Percentiles rank a stretch among this genome's conserved stretches.
phyloP scores from a whole-genome alignment of 495 filamentous ascomycete genomes.

The Aspergillus ellipticus region DNA sequence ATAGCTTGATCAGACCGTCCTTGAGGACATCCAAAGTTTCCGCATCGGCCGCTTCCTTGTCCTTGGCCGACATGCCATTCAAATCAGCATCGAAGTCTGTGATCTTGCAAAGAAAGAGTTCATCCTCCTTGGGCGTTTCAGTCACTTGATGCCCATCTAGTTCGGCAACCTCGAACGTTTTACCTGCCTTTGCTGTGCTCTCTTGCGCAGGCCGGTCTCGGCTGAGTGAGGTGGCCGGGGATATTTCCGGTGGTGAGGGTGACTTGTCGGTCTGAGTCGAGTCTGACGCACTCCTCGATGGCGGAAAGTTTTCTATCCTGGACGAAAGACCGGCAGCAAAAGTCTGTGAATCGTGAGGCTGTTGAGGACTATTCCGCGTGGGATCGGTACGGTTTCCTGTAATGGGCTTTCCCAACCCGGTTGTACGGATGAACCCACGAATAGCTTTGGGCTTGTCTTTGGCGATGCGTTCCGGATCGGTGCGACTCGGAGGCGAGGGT shows the following conservation, averaged over 20 bases:
- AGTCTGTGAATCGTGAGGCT: background rate
- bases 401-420: constrained; percentile 29
- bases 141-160: constrained; percentile 40
- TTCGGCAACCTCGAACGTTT: constrained; percentile 35
- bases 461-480: constrained; percentile 8
- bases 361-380: constrained; percentile 18
- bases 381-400: constrained; percentile 26
- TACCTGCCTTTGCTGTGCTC: background rate
- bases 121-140: constrained; percentile 10
- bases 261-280: background rate
- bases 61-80: constrained; percentile 1
- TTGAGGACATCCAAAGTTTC: constrained; percentile 30
- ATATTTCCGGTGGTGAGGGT: background rate
- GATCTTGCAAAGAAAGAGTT: constrained; percentile 21
- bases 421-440: constrained; percentile 43
- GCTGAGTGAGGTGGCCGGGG: background rate
- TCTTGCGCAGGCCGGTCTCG: background rate
- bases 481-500: constrained; percentile 6
- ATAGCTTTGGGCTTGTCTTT: constrained; percentile 24
- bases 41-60: constrained; percentile 14
- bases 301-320: background rate
- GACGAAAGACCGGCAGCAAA: constrained; percentile 7
- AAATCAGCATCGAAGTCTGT: constrained; percentile 20
- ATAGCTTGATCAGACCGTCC: constrained; percentile 29
- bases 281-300: constrained; percentile 4